Conservation (phyloP, 768 basidiomycete genomes). For the Cystobasidium onofrii region DNA sequence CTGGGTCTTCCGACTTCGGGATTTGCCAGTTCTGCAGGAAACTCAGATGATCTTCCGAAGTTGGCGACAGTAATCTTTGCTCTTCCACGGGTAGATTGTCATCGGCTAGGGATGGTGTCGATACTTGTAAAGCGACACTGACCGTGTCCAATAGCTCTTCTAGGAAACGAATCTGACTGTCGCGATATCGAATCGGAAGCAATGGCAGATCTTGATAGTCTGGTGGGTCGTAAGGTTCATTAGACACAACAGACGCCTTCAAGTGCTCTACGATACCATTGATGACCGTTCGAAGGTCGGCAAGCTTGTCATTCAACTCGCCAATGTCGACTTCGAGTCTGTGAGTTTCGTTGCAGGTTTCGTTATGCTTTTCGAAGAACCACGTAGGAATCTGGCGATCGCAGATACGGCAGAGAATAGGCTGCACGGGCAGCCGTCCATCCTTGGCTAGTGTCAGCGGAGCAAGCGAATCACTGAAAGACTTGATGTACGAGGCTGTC, state of each 20-base stretch:
- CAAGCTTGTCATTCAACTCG: constrained; percentile 85
- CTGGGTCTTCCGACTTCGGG: constrained; percentile 75
- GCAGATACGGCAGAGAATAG: constrained; percentile 92
- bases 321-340: constrained; percentile 88
- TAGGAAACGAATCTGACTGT: constrained; percentile 56
- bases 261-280: constrained; percentile 57
- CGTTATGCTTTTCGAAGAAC: constrained; percentile 99
- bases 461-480: constrained; percentile 53
- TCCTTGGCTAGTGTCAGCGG: constrained; percentile 59
- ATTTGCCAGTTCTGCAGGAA: constrained; percentile 77
- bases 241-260: constrained; percentile 9
- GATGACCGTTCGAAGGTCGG: constrained; percentile 76
- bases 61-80: constrained; percentile 77
- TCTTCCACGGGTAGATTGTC: constrained; percentile 82
- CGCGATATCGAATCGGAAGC: not conserved
- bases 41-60: constrained; percentile 77
- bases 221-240: constrained; percentile 44
- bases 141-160: constrained; percentile 82
- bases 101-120: constrained; percentile 79
- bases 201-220: constrained; percentile 2
- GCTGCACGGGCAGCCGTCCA: constrained; percentile 68
- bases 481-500: constrained; percentile 36
- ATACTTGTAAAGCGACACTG: constrained; percentile 67
- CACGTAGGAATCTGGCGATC: constrained; percentile 93
- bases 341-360: constrained; percentile 94